Evolutionary conservation across 192 early-diverging fungal species (phyloP), one percentile per base, ranked within the genome.

Genomic region (Ramicandelaber brevisporus): DNA sequence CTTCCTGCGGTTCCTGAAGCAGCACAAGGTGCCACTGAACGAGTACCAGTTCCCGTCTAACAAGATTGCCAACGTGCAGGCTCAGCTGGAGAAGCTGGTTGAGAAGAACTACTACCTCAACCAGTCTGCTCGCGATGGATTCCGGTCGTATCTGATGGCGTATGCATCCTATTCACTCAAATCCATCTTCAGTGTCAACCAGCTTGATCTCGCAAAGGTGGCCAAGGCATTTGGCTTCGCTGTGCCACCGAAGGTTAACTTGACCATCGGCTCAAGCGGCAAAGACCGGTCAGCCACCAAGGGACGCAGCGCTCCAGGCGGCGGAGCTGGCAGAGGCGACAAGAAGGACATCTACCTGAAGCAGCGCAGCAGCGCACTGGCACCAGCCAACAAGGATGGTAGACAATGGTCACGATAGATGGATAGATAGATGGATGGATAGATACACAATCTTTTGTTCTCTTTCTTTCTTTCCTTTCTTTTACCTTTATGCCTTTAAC

Each of bases 31-130:
- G 0, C 95, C 90, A 4, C 63, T 99, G 37, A 93, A 96, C 62
- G 95, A 99, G 58, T 99, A 89, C 59, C 78, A 99, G 53, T 95
- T 99, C 61, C 88, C 86, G 24, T 53, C 61, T 1, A 66, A 45
- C 53, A 95, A 96, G 68, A 71, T 96, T 36, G 73, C 90, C 46
- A 95, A 96, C 48, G 79, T 98, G 14, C 88, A 98, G 58, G 63
- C 73, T 30, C 84, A 75, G 60, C 69, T 99, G n/a, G 93, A 99
- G 43, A 70, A 76, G 39, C 66, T 99, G 24, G 68, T 99, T 1
- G 78, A 88, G 43, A 90, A 88, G 59, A 99, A 99, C 56, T 93
- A 83, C 43, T 99, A 95, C 48, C 61, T 99, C 12, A 78, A 93
- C 63, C 69, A 84, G 41, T 85, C 81, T 9, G 93, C 88, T 8